A percentile compares a stretch with the other conserved stretches of the same genome.
Conservation (phyloP, 805 yeast genomes). For the Vanderwaltozyma yarrowii region DNA sequence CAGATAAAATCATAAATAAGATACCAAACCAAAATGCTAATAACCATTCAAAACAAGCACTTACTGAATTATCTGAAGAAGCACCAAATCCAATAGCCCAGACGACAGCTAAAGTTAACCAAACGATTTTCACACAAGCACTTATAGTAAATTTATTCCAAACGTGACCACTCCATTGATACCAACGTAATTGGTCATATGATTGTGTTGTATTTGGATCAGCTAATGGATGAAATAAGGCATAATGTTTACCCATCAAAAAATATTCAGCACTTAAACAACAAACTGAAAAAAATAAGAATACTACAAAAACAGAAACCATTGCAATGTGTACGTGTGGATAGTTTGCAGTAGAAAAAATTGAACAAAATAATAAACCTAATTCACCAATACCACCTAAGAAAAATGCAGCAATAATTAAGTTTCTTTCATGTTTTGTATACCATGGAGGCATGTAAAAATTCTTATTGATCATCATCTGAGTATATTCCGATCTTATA, state of each 20-base stretch:
- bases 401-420: constrained; percentile 33
- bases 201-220: constrained; percentile 9
- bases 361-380: constrained; percentile 64
- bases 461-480: constrained; percentile 10
- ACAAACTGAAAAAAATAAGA: constrained; percentile 44
- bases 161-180: constrained; percentile 27
- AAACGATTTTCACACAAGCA: constrained; percentile 44
- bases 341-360: constrained; percentile 54
- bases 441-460: constrained; percentile 33
- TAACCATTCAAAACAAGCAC: constrained; percentile 76
- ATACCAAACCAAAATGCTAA: constrained; percentile 79
- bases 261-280: constrained; percentile 37
- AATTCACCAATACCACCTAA: constrained; percentile 52
- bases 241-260: constrained; percentile 37
- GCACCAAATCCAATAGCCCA: constrained; percentile 65
- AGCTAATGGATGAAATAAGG: constrained; percentile 29
- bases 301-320: constrained; percentile 64
- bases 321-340: constrained; percentile 50
- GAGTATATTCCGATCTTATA: constrained; percentile 10
- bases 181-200: constrained; percentile 15
- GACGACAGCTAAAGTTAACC: constrained; percentile 57
- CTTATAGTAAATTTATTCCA: constrained; percentile 40
- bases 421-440: constrained; percentile 29
- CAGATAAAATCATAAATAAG: constrained; percentile 49
- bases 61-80: constrained; percentile 34